Evolutionary conservation across 768 basidiomycete species (phyloP).

Genomic region (Suillus paluster): DNA sequence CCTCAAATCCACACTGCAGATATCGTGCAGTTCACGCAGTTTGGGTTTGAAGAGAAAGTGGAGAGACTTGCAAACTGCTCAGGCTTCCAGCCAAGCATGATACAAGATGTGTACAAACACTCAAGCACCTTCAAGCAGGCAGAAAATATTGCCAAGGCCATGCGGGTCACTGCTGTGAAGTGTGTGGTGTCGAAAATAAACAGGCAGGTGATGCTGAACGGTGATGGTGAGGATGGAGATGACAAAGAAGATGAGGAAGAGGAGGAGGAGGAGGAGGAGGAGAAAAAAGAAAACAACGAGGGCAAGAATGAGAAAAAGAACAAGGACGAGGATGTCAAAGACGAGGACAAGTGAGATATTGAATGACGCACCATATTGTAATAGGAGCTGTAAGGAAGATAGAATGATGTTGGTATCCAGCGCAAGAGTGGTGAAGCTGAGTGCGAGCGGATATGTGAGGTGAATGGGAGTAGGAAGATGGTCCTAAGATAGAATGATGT

Average conservation of each 20-base stretch:
- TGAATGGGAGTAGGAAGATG: slow-evolving; percentile 76
- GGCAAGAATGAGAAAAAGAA: neutral
- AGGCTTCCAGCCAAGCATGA: neutral
- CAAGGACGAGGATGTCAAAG: neutral
- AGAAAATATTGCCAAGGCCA: neutral
- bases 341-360: neutral
- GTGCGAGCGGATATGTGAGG: slow-evolving; percentile 74
- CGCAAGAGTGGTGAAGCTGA: slow-evolving; percentile 72
- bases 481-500: slow-evolving; percentile 85
- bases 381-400: slow-evolving; percentile 73
- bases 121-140: neutral
- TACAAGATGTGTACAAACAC: neutral
- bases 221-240: neutral
- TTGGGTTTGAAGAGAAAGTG: neutral
- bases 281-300: neutral
- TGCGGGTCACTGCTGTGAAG: neutral
- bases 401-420: slow-evolving; percentile 95
- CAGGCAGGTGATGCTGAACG: neutral
- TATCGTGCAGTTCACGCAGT: neutral
- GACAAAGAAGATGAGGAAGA: neutral
- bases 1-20: neutral
- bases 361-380: neutral
- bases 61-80: neutral
- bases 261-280: neutral
- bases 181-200: neutral